Evolutionary conservation across 1,284 basidiomycete species (phyloP), one percentile per base, ranked within the genome.

Genomic region (Ceratobasidium sp.): DNA sequence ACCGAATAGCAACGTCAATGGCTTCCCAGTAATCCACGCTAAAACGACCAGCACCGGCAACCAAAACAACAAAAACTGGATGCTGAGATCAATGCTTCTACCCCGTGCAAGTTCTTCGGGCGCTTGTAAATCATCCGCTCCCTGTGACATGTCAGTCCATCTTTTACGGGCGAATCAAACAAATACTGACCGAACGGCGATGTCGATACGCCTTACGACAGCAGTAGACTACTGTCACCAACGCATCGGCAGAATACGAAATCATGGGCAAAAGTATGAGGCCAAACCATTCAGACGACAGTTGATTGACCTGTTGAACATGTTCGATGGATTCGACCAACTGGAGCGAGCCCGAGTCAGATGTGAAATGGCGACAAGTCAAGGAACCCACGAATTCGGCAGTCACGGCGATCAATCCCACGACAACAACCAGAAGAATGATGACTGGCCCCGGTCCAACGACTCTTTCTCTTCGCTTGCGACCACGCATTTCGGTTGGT

Each of bases 1-100:
- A 70, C 69, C 69, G 22, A 70, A 70, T 25, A 70, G 52, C 25
- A 70, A 35, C 3, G 69, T 49, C 20, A 70, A 43, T 15, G 69
- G 69, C 22, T 57, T 56, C 12, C 43, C 43, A 2, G 55, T 45
- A 2, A 49, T 25, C 69, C 69, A 70, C 5, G 52, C 52, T 22
- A 70, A 25, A 12, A 70, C 17, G 0, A 70, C 52, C 13, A 70
- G 40, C 5, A 68, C 20, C 20, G 62, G 69, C 53, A 67, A 27
- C 69, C 69, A 70, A 42, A 70, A 70, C 3, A 70, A 29, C 31
- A 70, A 22, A 38, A 70, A 68, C 54, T 70, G 69, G 29, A 70
- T 65, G 31, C 50, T 55, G 20, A 68, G 35, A 42, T 70, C 69
- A 53, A 70, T 70, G 25, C 52, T 56, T 8, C 52, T 15, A 12